Conservation (phyloP, 1,284 basidiomycete species). For the Apiotrichum akiyoshidainum region DNA sequence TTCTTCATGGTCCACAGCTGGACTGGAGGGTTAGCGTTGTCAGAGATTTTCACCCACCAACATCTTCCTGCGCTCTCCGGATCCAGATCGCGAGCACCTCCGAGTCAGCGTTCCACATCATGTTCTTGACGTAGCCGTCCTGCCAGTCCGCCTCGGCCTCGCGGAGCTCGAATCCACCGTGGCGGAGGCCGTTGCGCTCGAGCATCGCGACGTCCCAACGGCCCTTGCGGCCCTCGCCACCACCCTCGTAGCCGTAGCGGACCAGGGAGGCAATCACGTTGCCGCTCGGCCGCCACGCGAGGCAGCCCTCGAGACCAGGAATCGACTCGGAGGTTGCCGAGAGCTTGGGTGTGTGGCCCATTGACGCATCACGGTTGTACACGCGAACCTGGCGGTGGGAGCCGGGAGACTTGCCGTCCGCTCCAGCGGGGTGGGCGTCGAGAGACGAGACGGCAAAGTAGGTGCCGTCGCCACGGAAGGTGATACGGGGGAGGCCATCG, state of each 20-base stretch:
- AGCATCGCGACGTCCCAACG: conserved; percentile 90
- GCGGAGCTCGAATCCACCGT: conserved; percentile 80
- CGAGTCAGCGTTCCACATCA: conserved; percentile 87
- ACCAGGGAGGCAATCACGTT: conserved; percentile 80
- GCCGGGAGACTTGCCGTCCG: conserved; percentile 6
- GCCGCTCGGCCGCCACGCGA: conserved; percentile 87
- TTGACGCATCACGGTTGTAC: conserved; percentile 62
- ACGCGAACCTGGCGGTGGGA: conserved; percentile 65
- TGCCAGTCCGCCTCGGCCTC: conserved; percentile 51
- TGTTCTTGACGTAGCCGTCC: conserved; percentile 61
- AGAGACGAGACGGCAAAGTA: conserved; percentile 82
- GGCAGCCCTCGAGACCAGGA: conserved; percentile 71
- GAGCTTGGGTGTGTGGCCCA: conserved; percentile 59
- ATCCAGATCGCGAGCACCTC: conserved; percentile 82
- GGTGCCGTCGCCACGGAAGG: conserved; percentile 89
- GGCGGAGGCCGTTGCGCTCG: conserved; percentile 87
- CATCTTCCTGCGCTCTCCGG: conserved; percentile 61
- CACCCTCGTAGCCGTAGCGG: conserved; percentile 69
- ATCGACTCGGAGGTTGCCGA: conserved; percentile 83
- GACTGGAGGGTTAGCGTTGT: conserved; percentile 54
- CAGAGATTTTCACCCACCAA: conserved; percentile 56
- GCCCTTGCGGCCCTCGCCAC: conserved; percentile 58
- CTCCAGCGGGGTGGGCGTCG: conserved; percentile 42
- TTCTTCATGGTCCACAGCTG: conserved; percentile 95
- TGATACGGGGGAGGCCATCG: conserved; percentile 68